Evolutionary conservation across 2,329 filamentous ascomycete species (phyloP).

Genomic region (Apiospora koreana): DNA sequence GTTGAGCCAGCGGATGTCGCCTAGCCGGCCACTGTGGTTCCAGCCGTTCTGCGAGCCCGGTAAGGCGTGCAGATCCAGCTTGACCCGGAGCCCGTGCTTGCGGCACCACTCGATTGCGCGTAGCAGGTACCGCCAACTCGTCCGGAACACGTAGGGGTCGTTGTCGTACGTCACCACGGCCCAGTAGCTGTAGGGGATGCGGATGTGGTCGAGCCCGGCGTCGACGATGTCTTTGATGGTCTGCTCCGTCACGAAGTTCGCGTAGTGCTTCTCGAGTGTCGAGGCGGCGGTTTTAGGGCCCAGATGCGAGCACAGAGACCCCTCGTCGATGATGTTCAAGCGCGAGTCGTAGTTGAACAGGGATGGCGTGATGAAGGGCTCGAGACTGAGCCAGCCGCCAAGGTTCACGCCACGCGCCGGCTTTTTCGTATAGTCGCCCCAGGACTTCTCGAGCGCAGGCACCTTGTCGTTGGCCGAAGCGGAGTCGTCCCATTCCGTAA

Average conservation of each 20-base stretch:
- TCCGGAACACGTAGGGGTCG: constrained; percentile 85
- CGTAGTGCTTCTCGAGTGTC: constrained; percentile 88
- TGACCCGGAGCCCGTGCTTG: constrained; percentile 88
- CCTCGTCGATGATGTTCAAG: constrained; percentile 82
- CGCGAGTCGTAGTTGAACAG: constrained; percentile 71
- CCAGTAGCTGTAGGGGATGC: constrained; percentile 96
- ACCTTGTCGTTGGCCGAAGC: constrained; percentile 76
- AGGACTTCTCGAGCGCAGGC: constrained; percentile 72
- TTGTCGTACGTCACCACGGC: constrained; percentile 80
- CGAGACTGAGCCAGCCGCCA: constrained; percentile 90
- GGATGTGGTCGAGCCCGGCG: constrained; percentile 94
- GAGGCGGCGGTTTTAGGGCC: constrained; percentile 63
- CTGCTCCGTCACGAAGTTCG: constrained; percentile 78
- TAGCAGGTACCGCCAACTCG: constrained; percentile 90
- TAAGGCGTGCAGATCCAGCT: constrained; percentile 88
- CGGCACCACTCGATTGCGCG: constrained; percentile 92
- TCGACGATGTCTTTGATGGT: constrained; percentile 83
- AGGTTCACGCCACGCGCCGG: constrained; percentile 90
- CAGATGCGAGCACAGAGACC: constrained; percentile 71
- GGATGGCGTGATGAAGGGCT: constrained; percentile 94
- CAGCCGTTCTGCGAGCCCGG: constrained; percentile 96
- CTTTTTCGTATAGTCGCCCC: constrained; percentile 73
- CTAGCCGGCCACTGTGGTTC: constrained; percentile 91
- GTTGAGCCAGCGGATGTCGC: constrained; percentile 83
- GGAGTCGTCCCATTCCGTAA: constrained; percentile 83